Base-by-base conservation (phyloP, 768 basidiomycete species). In the Naganishia antarctica region DNA sequence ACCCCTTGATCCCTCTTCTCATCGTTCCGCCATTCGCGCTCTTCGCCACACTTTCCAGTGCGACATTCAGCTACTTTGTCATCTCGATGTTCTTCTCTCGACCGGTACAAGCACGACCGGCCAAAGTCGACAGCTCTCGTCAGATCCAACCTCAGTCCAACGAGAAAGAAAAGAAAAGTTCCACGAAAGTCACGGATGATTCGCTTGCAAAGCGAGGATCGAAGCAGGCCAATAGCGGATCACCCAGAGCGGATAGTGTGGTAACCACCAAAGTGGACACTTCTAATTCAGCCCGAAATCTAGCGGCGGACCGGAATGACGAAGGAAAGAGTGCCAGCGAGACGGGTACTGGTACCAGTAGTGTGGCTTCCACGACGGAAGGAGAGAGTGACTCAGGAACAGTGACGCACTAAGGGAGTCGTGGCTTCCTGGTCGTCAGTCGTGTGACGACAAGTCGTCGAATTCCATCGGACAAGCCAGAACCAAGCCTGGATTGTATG, bases 311-410 rank as follows among this genome's bases (percentile, higher is more conserved):
- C 3, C 2, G 3, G 31, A 9, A 82, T 37, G 82, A 82, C 49
- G 86, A 86, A 74, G 89, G 90, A 8, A 18, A 29, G 13, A 29
- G 50, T 4, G 13, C 26, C 58, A 6, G 16, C 13, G 31, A 8
- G 6, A 51, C 31, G 21, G 50, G 50, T 21, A 51, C 50, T n/a
- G 32, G 29, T n/a, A 21, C 29, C 28, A n/a, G 29, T 11, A 51
- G 50, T 51, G 50, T 51, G 5, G 21, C 31, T 51, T 51, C 50
- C 2, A 21, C 29, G 50, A 51, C 50, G 31, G 50, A 28, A 18
- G 48, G 48, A 1, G 50, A 51, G 31, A 51, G 50, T 51, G 50
- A 51, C 4, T 31, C 50, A 13, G 50, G 50, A n/a, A 51, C 50
- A n/a, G 31, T 51, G 15, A 51, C 50, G 18, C 50, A 51, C 11